Conservation (phyloP, 129 eudicot genomes). For the Helianthus tuberosus region DNA sequence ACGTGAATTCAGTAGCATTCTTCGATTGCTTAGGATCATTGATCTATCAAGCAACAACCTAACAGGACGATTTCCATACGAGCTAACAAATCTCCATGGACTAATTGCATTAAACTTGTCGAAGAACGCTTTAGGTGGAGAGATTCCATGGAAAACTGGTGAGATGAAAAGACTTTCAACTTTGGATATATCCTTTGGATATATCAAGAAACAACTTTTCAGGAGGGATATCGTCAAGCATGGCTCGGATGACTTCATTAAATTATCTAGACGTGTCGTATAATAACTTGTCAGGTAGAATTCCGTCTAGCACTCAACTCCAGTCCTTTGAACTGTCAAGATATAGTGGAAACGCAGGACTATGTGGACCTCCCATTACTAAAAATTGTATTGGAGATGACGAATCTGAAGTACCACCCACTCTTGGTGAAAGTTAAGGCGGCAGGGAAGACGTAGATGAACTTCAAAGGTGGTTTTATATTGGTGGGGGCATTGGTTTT, state of each 20-base stretch:
- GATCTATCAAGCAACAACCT: constrained; percentile 37
- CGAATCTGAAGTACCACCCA: background rate
- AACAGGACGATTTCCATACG: constrained; percentile 25
- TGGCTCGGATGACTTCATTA: constrained; percentile 11
- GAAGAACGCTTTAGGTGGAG: constrained; percentile 19
- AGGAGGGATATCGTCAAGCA: constrained; percentile 30
- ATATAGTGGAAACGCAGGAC: constrained; percentile 13
- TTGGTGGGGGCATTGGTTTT: constrained; percentile 28
- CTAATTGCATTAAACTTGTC: constrained; percentile 30
- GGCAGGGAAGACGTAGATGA: background rate
- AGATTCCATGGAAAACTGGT: constrained; percentile 26
- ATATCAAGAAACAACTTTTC: constrained; percentile 25
- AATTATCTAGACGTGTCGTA: constrained; percentile 29
- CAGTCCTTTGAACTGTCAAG: constrained; percentile 29
- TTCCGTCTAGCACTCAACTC: constrained; percentile 38
- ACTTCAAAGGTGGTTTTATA: constrained; percentile 13
- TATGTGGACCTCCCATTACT: constrained; percentile 37
- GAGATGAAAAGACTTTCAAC: constrained; percentile 24
- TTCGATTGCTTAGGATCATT: constrained; percentile 23
- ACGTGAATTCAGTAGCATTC: constrained; percentile 5
- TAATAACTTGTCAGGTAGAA: constrained; percentile 31
- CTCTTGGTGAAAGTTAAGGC: background rate
- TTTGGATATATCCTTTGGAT: too few species aligned
- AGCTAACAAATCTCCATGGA: constrained; percentile 3
- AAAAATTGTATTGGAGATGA: constrained; percentile 11